phyloP scores from a whole-genome alignment of 2,329 filamentous ascomycete species.

The Penicillium sp. region DNA sequence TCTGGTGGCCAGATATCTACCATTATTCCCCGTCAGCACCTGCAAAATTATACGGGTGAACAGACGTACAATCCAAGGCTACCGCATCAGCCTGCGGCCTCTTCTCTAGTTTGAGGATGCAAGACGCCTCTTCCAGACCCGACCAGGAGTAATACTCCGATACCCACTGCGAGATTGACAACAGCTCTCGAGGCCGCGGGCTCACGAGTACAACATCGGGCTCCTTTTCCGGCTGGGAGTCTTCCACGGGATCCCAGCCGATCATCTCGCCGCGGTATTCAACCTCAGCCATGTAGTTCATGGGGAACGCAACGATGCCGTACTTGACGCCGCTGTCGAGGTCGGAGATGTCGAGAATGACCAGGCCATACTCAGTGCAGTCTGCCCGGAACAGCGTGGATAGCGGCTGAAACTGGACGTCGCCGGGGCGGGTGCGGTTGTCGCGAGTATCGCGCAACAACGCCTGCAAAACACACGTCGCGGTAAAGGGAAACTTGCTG shows the following conservation, averaged over 20 bases:
- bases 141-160: constrained; percentile 2
- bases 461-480: constrained; percentile 14
- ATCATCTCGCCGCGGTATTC: neutral
- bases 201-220: constrained; percentile 8
- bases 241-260: constrained; percentile 17
- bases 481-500: constrained; percentile 12
- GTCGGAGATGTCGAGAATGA: constrained; percentile 18
- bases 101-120: constrained; percentile 7
- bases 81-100: constrained; percentile 8
- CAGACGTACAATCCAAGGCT: constrained; percentile 16
- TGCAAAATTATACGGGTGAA: constrained; percentile 1
- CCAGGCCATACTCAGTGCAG: constrained; percentile 16
- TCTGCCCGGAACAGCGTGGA: constrained; percentile 14
- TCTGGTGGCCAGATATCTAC: constrained; percentile 16
- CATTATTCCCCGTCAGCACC: constrained; percentile 8
- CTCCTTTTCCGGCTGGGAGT: constrained; percentile 10
- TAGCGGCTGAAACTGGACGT: constrained; percentile 18
- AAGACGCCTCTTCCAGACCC: neutral
- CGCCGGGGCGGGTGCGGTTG: constrained; percentile 11
- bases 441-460: constrained; percentile 10
- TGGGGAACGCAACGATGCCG: constrained; percentile 11
- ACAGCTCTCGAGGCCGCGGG: constrained; percentile 13
- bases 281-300: constrained; percentile 15
- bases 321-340: constrained; percentile 15
- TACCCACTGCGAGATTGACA: constrained; percentile 15